phyloP scores from a whole-genome alignment of 2,329 filamentous ascomycete genomes.

The Hysterium pulicare region DNA sequence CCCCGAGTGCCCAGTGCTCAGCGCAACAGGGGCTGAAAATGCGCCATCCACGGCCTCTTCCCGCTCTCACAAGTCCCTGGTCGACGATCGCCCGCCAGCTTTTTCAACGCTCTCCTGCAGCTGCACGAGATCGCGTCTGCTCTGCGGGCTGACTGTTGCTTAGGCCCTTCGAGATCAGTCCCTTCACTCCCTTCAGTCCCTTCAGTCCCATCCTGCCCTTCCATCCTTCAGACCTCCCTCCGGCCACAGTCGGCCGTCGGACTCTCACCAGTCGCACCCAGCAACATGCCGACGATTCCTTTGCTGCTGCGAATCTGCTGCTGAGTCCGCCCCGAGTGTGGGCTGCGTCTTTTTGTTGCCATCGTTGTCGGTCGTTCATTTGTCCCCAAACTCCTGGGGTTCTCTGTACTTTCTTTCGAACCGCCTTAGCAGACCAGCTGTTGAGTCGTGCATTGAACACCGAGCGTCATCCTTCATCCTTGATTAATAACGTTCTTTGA shows the following conservation, averaged over 20 bases:
- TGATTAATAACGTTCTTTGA: neutral
- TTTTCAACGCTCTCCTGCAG: neutral
- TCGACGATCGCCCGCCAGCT: conserved; percentile 5
- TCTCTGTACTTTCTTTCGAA: neutral
- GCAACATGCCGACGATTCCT: conserved; percentile 3
- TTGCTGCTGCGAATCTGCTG: neutral
- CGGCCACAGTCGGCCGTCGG: neutral
- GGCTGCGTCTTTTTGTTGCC: neutral
- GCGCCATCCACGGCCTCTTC: neutral
- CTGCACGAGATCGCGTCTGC: conserved; percentile 11
- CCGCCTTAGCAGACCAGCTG: neutral
- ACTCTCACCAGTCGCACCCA: neutral
- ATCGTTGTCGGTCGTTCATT: conserved; percentile 1
- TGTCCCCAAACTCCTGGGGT: neutral
- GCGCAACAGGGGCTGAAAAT: conserved; percentile 1
- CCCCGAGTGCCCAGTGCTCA: neutral
- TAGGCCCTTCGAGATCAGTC: neutral
- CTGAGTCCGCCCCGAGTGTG: conserved; percentile 1
- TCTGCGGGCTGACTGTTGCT: conserved; percentile 11
- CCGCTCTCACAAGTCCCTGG: conserved; percentile 1
- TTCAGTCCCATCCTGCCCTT: neutral
- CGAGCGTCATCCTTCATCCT: neutral
- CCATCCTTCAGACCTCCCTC: neutral
- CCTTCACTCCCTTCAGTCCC: neutral
- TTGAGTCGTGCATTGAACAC: neutral